Evolutionary conservation across 352 stramenopile genomes (phyloP).

Genomic region (Globisporangium orthogonon): DNA sequence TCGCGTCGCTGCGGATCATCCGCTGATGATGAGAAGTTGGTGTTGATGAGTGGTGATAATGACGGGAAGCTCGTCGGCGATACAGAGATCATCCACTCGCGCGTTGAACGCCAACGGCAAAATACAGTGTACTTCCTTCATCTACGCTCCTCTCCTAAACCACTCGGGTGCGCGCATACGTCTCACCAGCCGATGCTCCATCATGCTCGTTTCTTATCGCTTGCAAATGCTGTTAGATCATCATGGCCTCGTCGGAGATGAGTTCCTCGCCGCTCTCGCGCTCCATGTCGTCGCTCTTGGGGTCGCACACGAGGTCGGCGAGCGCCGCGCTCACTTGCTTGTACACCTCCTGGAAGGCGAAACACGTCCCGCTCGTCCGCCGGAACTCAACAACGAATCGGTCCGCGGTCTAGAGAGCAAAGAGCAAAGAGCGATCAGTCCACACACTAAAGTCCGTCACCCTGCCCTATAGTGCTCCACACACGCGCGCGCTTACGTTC

Average conservation of each 20-base stretch:
- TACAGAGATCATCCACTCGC: background rate
- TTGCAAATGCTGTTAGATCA: constrained; percentile 40
- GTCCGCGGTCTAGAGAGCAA: constrained; percentile 23
- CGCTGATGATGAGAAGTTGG: constrained; percentile 7
- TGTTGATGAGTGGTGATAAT: background rate
- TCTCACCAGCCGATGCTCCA: background rate
- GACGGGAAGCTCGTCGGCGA: too few relatives aligned
- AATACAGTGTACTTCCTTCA: background rate
- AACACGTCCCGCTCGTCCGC: constrained; percentile 57
- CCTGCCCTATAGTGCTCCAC: constrained; percentile 12
- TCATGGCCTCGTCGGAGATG: constrained; percentile 76
- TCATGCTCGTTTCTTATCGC: background rate
- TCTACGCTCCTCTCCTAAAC: background rate
- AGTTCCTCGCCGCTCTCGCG: constrained; percentile 51
- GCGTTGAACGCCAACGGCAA: too few relatives aligned
- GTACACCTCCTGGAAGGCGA: constrained; percentile 71
- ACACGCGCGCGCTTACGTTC: constrained; percentile 42
- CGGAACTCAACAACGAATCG: constrained; percentile 67
- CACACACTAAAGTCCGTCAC: constrained; percentile 11
- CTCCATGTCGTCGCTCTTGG: constrained; percentile 22
- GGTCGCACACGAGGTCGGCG: constrained; percentile 46
- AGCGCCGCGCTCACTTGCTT: constrained; percentile 54
- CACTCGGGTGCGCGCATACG: background rate
- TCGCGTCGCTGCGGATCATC: constrained; percentile 49
- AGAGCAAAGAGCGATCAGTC: background rate